Base-by-base conservation (phyloP, 148 eudicot species). In the Dianthus caryophyllus region DNA sequence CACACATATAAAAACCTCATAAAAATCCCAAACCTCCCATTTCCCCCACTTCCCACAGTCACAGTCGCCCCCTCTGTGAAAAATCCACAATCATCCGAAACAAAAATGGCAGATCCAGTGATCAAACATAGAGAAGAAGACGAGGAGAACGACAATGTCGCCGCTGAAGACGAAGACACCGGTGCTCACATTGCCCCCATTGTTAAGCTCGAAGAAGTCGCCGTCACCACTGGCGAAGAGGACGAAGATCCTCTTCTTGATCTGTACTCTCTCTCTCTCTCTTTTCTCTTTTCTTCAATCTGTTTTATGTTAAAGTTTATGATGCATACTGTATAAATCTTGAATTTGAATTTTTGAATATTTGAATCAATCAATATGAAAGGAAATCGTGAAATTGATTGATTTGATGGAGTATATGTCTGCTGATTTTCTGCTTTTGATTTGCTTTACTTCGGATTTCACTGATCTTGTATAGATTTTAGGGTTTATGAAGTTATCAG, bases 121-220 rank as follows among this genome's bases (percentile, higher is more conserved):
- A 84, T 57, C 77, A 77, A 46, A 13, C 52, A 63, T 6, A 44
- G 51, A 24, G 44, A 41, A 24, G 44, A 41, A 41, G 66, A 63
- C 13, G 51, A 81, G 22, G 88, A 78, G 60, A 80, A 79, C 22
- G 91, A 86, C 64, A 61, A 67, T 44, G 69, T 78, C 20, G 72
- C 81, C 1, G 75, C 66, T 21, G 96, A 89, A 18, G 96, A 89
- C 27, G 90, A 90, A 67, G 93, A 90, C 66, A 90, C 93, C 25
- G 93, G 93, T 3, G 96, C 96, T 14, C 93, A 80, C 50, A 70
- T 87, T 27, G 88, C 93, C 17, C 96, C 96, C 9, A 85, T 90
- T 55, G 83, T 87, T 58, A 77, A 67, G 54, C 90, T 90, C 56
- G 90, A 90, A 70, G 87, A 87, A 60, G 87, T 90, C 12, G 77